Conservation (phyloP, 1,284 basidiomycete species). For the Ceratobasidium sp. region DNA sequence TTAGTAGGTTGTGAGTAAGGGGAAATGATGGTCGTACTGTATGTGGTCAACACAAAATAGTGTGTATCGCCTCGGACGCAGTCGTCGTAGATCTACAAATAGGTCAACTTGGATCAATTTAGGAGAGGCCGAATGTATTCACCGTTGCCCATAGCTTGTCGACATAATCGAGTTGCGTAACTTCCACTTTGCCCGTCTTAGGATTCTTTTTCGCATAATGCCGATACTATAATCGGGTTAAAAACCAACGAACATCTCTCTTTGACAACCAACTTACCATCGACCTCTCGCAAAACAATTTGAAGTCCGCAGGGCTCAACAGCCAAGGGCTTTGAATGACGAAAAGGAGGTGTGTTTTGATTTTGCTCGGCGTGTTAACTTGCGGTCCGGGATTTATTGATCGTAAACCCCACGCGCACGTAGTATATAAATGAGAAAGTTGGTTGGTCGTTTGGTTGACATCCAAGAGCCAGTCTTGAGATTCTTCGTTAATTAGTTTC, state of each 20-base stretch:
- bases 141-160: constrained; percentile 42
- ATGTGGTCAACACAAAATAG: constrained; percentile 38
- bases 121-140: not conserved
- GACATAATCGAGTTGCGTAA: constrained; percentile 32
- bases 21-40: constrained; percentile 11
- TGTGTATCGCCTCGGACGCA: constrained; percentile 38
- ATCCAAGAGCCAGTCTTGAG: constrained; percentile 27
- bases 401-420: constrained; percentile 37
- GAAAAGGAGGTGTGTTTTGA: constrained; percentile 22
- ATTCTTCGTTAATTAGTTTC: constrained; percentile 35
- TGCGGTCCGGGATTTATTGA: not conserved
- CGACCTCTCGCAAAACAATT: constrained; percentile 37
- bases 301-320: constrained; percentile 23
- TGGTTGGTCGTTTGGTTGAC: constrained; percentile 38
- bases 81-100: constrained; percentile 32
- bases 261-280: constrained; percentile 15
- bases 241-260: not conserved
- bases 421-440: constrained; percentile 31
- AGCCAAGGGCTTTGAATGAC: constrained; percentile 39
- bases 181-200: constrained; percentile 35
- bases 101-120: not conserved
- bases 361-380: not conserved
- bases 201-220: constrained; percentile 38
- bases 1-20: not conserved
- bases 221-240: constrained; percentile 14